A percentile compares a stretch with the other conserved stretches of the same genome.
Evolutionary conservation across 441 rosid species (phyloP).

Genomic region (Iberis amara): DNA sequence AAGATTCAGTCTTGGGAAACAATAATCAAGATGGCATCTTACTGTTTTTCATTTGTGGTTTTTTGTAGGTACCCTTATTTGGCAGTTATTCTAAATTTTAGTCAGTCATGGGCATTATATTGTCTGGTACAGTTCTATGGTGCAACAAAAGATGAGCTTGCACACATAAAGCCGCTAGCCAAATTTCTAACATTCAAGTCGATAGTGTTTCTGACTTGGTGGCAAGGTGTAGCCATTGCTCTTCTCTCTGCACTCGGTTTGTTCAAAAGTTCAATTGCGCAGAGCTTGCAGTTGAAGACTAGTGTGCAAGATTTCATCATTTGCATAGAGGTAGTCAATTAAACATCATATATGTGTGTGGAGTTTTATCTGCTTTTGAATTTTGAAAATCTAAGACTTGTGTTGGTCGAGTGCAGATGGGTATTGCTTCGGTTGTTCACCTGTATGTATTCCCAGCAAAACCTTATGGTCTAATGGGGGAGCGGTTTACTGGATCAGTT

Average conservation of each 20-base stretch:
- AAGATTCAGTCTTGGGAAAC: not conserved
- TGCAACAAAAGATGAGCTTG: constrained; percentile 83
- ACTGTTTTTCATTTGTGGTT: constrained; percentile 16
- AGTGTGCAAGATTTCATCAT: constrained; percentile 95
- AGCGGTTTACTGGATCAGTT: constrained; percentile 65
- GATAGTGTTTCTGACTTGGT: constrained; percentile 96
- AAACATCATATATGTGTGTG: constrained; percentile 9
- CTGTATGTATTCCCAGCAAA: constrained; percentile 90
- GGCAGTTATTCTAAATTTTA: constrained; percentile 92
- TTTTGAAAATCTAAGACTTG: constrained; percentile 29
- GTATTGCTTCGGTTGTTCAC: constrained; percentile 91
- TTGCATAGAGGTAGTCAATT: constrained; percentile 81
- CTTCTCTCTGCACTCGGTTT: constrained; percentile 74
- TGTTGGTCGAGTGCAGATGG: constrained; percentile 92
- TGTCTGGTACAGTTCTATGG: constrained; percentile 92
- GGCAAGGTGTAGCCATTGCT: constrained; percentile 99
- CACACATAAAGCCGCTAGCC: constrained; percentile 86
- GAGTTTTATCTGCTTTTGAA: constrained; percentile 8
- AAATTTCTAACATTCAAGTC: constrained; percentile 93
- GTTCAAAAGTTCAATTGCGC: constrained; percentile 77
- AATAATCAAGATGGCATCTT: constrained; percentile 9
- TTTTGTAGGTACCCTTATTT: constrained; percentile 85
- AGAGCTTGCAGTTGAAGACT: constrained; percentile 80
- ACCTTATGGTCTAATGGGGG: constrained; percentile 93
- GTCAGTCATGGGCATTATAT: constrained; percentile 97